Evolutionary conservation across 192 early-diverging fungal species (phyloP), one percentile per base, ranked within the genome.

Genomic region (Backusella australiensis): DNA sequence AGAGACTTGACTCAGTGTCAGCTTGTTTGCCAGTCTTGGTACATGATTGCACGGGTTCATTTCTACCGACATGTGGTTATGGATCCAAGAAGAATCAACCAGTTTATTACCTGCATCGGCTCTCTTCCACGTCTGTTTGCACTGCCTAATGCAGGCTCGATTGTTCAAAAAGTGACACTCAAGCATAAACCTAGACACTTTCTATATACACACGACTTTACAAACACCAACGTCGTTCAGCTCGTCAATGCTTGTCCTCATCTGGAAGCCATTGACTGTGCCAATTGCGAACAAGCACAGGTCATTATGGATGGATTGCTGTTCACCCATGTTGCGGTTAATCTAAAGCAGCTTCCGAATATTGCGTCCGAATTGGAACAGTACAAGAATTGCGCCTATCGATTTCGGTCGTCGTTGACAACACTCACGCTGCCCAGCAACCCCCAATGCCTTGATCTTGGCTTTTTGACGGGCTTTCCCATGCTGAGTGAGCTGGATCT

Each of bases 301-400:
- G n/a, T 69, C 12, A 38, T 69, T 21, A 69, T 23, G n/a, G 68
- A 35, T 4, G 34, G 34, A n/a, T 38, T 69, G 8, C 36, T 38
- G 6, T 69, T 69, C 4, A 3, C 17, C 4, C 7, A 69, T 21
- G 68, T 38, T 23, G 8, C 12, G 19, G 8, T 39, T 11, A n/a
- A 69, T 23, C 68, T 69, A 23, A 36, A 36, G 9, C 38, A 35
- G 0, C 38, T 69, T 69, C 68, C 68, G 2, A 38, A 41, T 23
- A 39, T 38, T 38, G 68, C 38, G 21, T 69, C 35, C 1, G 56
- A 19, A 14, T 69, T 69, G 38, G 68, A 69, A 36, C 38, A 41
- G 68, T 69, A 69, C 39, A 69, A 69, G 41, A 23, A 69, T 4
- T 69, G 68, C n/a, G 68, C 68, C 4, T 69, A 69, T 36, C 34